Evolutionary conservation across 1,284 basidiomycete genomes (phyloP).

Genomic region (Farysia itapuensis): DNA sequence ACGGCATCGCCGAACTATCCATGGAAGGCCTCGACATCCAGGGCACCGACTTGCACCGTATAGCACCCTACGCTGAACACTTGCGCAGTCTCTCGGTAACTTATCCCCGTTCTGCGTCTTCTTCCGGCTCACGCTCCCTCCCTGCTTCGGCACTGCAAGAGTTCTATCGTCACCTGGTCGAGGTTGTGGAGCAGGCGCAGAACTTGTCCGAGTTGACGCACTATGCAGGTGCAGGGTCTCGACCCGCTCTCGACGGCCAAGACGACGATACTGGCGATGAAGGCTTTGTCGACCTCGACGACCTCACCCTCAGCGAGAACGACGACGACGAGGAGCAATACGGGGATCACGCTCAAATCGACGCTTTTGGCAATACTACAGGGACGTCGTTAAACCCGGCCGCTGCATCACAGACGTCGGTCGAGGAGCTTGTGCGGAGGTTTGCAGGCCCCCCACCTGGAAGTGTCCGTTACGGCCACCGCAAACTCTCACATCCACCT

Average conservation of each 20-base stretch:
- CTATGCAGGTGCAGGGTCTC: slow-evolving; percentile 34
- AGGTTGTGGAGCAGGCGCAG: slow-evolving; percentile 17
- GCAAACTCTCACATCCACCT: slow-evolving; percentile 9
- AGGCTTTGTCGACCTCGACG: slow-evolving; percentile 28
- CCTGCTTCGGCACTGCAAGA: slow-evolving; percentile 15
- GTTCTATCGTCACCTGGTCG: slow-evolving; percentile 33
- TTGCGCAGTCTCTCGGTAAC: slow-evolving; percentile 39
- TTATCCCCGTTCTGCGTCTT: slow-evolving; percentile 31
- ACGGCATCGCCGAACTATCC: slow-evolving; percentile 33
- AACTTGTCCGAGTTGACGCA: slow-evolving; percentile 37
- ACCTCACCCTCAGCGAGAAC: too few species aligned
- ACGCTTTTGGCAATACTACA: slow-evolving; percentile 15
- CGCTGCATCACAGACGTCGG: neutral
- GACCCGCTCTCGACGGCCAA: slow-evolving; percentile 29
- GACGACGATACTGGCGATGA: slow-evolving; percentile 17
- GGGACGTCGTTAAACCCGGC: neutral
- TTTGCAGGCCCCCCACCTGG: slow-evolving; percentile 28
- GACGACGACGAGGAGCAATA: slow-evolving; percentile 13
- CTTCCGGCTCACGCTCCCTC: slow-evolving; percentile 20
- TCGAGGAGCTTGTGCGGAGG: slow-evolving; percentile 17
- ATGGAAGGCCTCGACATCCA: slow-evolving; percentile 47
- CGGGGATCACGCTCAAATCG: too few species aligned
- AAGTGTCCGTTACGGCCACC: slow-evolving; percentile 24
- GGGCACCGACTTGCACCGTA: slow-evolving; percentile 12
- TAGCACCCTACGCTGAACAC: slow-evolving; percentile 11